Evolutionary conservation across 2,329 filamentous ascomycete genomes (phyloP).

Genomic region (Calonectria ilicicola): DNA sequence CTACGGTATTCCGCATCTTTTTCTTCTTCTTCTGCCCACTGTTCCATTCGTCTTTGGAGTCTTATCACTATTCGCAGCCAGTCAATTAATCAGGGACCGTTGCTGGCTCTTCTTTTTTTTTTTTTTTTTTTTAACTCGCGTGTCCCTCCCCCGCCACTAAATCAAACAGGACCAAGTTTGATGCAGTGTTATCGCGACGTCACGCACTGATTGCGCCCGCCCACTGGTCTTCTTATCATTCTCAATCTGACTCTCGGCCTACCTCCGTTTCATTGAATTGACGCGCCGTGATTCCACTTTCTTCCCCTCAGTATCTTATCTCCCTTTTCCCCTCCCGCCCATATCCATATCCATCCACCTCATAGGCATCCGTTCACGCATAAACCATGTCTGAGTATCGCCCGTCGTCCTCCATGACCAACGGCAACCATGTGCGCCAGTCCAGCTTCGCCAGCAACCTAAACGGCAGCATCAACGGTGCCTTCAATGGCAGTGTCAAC

Average conservation of each 20-base stretch:
- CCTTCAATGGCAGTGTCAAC: neutral
- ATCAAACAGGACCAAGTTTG: neutral
- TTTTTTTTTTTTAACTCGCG: neutral
- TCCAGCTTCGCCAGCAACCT: constrained; percentile 5
- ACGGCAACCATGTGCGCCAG: constrained; percentile 13
- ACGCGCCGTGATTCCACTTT: neutral
- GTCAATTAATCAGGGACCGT: neutral
- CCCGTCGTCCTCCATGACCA: constrained; percentile 12
- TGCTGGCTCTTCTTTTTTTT: neutral
- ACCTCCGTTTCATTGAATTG: neutral
- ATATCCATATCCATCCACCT: neutral
- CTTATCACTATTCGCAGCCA: neutral
- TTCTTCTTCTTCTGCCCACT: constrained; percentile 11
- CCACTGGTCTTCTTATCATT: neutral
- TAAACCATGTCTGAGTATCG: constrained; percentile 17
- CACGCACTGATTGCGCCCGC: constrained; percentile 21
- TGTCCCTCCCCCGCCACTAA: neutral
- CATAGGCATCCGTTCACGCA: neutral
- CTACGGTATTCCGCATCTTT: neutral
- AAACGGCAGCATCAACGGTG: neutral
- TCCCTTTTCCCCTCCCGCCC: neutral
- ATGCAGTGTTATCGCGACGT: constrained; percentile 22
- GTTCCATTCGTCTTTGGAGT: neutral
- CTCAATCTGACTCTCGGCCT: neutral
- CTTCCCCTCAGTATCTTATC: constrained; percentile 19